Evolutionary conservation across 768 basidiomycete species (phyloP).

Genomic region (Glaciozyma martinii): DNA sequence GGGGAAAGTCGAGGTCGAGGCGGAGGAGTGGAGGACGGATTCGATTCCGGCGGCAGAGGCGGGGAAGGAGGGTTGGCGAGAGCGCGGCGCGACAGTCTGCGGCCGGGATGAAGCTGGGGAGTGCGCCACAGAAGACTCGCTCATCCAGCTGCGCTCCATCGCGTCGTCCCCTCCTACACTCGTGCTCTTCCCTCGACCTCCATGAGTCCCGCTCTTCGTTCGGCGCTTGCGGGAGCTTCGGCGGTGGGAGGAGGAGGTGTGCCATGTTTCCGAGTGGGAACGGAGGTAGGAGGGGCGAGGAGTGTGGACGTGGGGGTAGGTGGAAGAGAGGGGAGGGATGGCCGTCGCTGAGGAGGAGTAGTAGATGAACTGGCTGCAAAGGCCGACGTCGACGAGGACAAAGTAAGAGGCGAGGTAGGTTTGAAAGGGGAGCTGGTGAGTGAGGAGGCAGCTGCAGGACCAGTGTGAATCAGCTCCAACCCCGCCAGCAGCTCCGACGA

Average conservation of each 20-base stretch:
- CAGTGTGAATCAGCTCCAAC: background rate
- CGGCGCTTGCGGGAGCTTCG: background rate
- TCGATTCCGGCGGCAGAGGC: background rate
- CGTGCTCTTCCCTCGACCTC: background rate
- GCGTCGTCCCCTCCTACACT: background rate
- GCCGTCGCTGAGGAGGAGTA: constrained; percentile 14
- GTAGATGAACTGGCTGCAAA: constrained; percentile 73
- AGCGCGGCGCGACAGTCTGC: background rate
- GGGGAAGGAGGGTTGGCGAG: background rate
- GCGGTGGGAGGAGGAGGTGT: background rate
- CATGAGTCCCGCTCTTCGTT: background rate
- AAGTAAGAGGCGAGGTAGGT: constrained; percentile 81
- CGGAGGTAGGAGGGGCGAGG: background rate
- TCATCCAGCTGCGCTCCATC: constrained; percentile 21
- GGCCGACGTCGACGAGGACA: constrained; percentile 64
- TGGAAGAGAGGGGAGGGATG: constrained; percentile 1
- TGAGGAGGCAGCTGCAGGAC: constrained; percentile 61
- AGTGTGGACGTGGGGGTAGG: constrained; percentile 19
- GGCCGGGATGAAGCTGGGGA: background rate
- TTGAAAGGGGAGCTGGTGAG: constrained; percentile 90
- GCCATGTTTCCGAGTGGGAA: background rate
- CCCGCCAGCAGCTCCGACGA: background rate
- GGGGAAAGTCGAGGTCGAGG: background rate
- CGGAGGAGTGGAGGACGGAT: background rate
- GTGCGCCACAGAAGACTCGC: background rate